Conservation (phyloP, 2,329 filamentous ascomycete genomes). For the Fusarium beomiforme region DNA sequence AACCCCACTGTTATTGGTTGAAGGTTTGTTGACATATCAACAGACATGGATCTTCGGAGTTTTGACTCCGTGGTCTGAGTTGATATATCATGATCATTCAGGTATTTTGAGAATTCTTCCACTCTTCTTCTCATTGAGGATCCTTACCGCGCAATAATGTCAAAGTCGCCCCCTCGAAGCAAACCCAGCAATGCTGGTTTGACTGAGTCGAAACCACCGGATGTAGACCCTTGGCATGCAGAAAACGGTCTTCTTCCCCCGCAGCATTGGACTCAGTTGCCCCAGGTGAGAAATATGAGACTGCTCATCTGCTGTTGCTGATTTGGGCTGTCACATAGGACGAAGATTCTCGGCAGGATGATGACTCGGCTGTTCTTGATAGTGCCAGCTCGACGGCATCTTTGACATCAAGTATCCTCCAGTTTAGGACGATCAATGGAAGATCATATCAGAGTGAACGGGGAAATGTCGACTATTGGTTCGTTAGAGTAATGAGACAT, state of each 20-base stretch:
- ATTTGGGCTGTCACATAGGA: neutral
- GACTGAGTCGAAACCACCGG: rapidly evolving
- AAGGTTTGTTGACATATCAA: neutral
- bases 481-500: rapidly evolving
- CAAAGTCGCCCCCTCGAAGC: neutral
- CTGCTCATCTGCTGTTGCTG: rapidly evolving
- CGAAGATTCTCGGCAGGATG: neutral
- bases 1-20: neutral
- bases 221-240: rapidly evolving
- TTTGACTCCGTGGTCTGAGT: neutral
- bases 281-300: rapidly evolving
- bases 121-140: rapidly evolving
- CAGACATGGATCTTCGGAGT: neutral
- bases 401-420: neutral
- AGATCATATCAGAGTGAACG: neutral
- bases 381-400: neutral
- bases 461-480: constrained; percentile 4
- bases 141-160: rapidly evolving
- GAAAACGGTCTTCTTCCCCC: neutral
- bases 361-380: neutral
- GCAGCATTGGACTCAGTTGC: neutral
- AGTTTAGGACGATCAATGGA: neutral
- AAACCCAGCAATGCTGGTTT: rapidly evolving
- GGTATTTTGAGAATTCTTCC: rapidly evolving
- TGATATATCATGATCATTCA: neutral